phyloP scores from a whole-genome alignment of 768 basidiomycete species.

The Suillus subalutaceus region DNA sequence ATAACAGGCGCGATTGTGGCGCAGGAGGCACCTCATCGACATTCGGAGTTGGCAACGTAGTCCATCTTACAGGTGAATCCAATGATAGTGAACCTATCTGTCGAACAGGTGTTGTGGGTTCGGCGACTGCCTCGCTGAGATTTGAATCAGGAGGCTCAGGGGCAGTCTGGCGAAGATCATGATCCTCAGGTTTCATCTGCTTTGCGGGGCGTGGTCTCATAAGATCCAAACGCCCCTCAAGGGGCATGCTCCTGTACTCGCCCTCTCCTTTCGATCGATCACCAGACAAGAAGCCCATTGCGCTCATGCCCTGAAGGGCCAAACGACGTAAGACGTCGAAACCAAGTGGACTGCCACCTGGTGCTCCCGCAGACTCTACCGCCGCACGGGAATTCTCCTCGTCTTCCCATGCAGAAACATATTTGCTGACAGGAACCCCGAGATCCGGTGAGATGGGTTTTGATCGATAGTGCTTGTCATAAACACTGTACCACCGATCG shows the following conservation, averaged over 20 bases:
- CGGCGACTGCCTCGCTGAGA: slow-evolving; percentile 24
- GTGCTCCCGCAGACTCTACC: not conserved
- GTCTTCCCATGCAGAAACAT: slow-evolving; percentile 78
- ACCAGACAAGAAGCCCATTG: slow-evolving; percentile 13
- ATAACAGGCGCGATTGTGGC: slow-evolving; percentile 50
- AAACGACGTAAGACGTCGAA: slow-evolving; percentile 42
- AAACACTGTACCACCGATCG: slow-evolving; percentile 89
- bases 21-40: slow-evolving; percentile 65
- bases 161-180: slow-evolving; percentile 8
- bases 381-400: slow-evolving; percentile 8
- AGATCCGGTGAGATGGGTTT: slow-evolving; percentile 43
- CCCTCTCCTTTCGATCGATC: slow-evolving; percentile 51
- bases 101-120: slow-evolving; percentile 41
- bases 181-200: slow-evolving; percentile 19
- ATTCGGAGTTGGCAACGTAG: slow-evolving; percentile 62
- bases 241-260: slow-evolving; percentile 78
- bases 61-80: slow-evolving; percentile 43
- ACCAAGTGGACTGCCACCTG: slow-evolving; percentile 35
- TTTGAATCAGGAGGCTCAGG: slow-evolving; percentile 17
- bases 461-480: slow-evolving; percentile 85
- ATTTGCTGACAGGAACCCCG: slow-evolving; percentile 66
- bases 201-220: slow-evolving; percentile 52
- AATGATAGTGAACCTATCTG: slow-evolving; percentile 35
- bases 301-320: slow-evolving; percentile 34
- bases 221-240: slow-evolving; percentile 88